Percentiles rank a stretch among this genome's conserved stretches.
These are phyloP conservation scores for Trichoderma afroharzianum DNA, from an alignment of 2,329 filamentous ascomycete species.

Conservation along the genomic window DNA sequence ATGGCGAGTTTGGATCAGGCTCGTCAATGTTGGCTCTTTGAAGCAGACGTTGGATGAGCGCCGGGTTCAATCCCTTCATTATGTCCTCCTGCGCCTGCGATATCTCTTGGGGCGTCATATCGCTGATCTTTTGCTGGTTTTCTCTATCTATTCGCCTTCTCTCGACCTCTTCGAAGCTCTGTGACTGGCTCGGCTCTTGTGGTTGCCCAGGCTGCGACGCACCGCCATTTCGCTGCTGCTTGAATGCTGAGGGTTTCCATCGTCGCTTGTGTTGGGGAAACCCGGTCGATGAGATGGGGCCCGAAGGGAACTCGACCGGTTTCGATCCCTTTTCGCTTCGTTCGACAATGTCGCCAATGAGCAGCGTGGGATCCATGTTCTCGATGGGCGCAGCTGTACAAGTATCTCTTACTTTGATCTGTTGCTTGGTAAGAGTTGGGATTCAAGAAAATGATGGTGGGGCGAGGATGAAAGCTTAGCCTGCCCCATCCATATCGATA, in stretches of 20 bases:
- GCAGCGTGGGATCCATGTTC: slow-evolving; percentile 45
- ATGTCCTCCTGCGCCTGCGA: slow-evolving; percentile 75
- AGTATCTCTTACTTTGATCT: background rate
- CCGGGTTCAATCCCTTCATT: slow-evolving; percentile 71
- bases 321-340: slow-evolving; percentile 58
- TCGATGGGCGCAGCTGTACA: background rate
- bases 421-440: background rate
- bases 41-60: slow-evolving; percentile 72
- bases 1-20: slow-evolving; percentile 39
- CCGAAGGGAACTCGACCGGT: slow-evolving; percentile 56
- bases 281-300: slow-evolving; percentile 52
- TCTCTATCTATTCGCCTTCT: slow-evolving; percentile 74
- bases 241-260: slow-evolving; percentile 71
- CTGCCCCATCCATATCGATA: slow-evolving; percentile 5
- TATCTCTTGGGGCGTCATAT: slow-evolving; percentile 81
- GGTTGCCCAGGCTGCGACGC: background rate
- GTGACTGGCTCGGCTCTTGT: background rate
- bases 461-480: background rate
- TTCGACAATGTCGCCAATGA: slow-evolving; percentile 77
- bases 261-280: slow-evolving; percentile 90
- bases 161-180: slow-evolving; percentile 51
- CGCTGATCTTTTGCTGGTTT: slow-evolving; percentile 68
- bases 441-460: slow-evolving; percentile 7
- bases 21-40: slow-evolving; percentile 74
- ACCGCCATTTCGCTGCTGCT: slow-evolving; percentile 46